Evolutionary conservation across 2,329 filamentous ascomycete species (phyloP).

Genomic region (Ceratocystis albifundus): DNA sequence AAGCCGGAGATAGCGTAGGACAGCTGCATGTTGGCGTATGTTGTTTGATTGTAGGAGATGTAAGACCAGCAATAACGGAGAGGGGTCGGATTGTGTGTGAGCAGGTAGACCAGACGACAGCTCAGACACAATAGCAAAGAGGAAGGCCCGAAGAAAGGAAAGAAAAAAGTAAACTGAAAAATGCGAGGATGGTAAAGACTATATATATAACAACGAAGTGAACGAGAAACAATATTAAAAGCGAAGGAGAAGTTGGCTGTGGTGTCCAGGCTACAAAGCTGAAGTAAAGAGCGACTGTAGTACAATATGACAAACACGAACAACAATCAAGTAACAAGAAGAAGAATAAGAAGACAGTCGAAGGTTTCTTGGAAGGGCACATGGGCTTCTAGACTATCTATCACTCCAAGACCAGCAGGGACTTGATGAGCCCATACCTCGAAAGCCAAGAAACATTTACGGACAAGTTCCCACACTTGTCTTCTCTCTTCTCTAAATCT

Average conservation of each 20-base stretch:
- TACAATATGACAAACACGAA: not conserved
- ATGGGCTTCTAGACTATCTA: conserved; percentile 12
- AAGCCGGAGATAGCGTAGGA: conserved; percentile 19
- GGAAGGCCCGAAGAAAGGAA: not conserved
- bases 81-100: not conserved
- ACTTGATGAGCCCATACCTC: conserved; percentile 1
- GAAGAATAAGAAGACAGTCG: not conserved
- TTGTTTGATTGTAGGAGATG: not conserved
- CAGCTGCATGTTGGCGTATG: conserved; percentile 15
- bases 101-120: not conserved
- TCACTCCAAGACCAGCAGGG: not conserved
- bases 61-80: not conserved
- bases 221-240: conserved; percentile 1
- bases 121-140: not conserved
- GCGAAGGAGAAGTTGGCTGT: not conserved
- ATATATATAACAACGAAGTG: conserved; percentile 15
- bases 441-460: not conserved
- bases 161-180: not conserved
- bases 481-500: not conserved
- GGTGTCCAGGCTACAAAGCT: conserved; percentile 4
- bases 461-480: conserved; percentile 1
- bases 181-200: not conserved
- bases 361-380: not conserved
- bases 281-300: conserved; percentile 18
- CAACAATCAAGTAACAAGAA: not conserved